Base-by-base conservation (phyloP, 176 grass and related monocot species). In the Zea luxurians region DNA sequence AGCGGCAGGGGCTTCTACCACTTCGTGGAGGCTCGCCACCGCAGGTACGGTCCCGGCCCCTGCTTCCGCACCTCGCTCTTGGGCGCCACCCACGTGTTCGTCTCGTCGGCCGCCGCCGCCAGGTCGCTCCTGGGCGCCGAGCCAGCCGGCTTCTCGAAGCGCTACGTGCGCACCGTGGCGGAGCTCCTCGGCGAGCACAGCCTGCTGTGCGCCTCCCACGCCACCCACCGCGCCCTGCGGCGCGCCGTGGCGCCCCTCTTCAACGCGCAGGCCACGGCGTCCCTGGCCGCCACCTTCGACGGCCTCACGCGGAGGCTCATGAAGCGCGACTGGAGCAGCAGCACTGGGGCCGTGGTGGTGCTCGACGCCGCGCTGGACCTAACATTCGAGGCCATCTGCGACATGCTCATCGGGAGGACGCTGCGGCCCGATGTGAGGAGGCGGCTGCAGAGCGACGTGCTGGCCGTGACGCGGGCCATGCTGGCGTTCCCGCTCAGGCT, bases 11-110 rank as follows among this genome's bases (percentile, higher is more conserved):
- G 94, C 36, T 88, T 97, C 65, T 97, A 97, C 83, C 75, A 91
- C 72, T 97, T 97, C 77, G 91, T 97, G 63, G 65, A 70, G 17
- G 45, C 54, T 10, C 85, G 94, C 36, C 87, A 89, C 81, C 84
- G 87, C 20, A 54, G 84, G 45, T 71, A 91, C 69, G 89, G 91
- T 0, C 27, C 27, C 27, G 8, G 73, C 38, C 58, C 86, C 40
- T 88, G 94, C 80, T 97, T 97, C 86, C 88, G 78, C 58, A 88
- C 94, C 38, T 52, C 62, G 0, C 86, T 97, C 80, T 89, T 93
- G 37, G 90, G 78, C n/a, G 70, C 61, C 49, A 93, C 82, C 2
- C 93, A 97, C 83, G 93, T 97, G 9, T 97, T 97, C 71, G 77
- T 91, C 64, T 84, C 91, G 12, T 74, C 84, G 41, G 43, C 79